phyloP scores from a whole-genome alignment of 2,329 filamentous ascomycete genomes.

The Fusarium cyanostomum region DNA sequence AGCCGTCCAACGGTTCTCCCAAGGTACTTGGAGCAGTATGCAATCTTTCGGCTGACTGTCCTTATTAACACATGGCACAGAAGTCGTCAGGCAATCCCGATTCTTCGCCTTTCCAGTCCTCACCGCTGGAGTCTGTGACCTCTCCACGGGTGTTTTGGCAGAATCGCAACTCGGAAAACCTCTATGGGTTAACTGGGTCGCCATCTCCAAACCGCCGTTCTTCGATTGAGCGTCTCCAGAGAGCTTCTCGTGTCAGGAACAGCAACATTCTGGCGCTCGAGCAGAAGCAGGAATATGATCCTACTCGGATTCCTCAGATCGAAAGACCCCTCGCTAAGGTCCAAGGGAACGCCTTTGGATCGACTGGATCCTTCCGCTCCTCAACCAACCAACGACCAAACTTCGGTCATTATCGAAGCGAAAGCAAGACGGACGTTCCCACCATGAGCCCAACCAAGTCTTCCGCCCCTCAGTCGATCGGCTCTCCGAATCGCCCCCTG shows the following conservation, averaged over 20 bases:
- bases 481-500: slow-evolving; percentile 43
- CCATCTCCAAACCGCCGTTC: slow-evolving; percentile 81
- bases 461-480: slow-evolving; percentile 49
- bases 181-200: slow-evolving; percentile 67
- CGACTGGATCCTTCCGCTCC: slow-evolving; percentile 64
- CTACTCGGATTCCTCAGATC: slow-evolving; percentile 76
- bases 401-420: slow-evolving; percentile 59
- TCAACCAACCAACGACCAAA: slow-evolving; percentile 55
- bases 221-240: slow-evolving; percentile 95
- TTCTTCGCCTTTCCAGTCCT: slow-evolving; percentile 86
- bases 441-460: slow-evolving; percentile 63
- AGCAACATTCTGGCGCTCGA: slow-evolving; percentile 96
- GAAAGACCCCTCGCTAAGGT: slow-evolving; percentile 84
- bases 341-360: slow-evolving; percentile 76
- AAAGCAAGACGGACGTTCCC: slow-evolving; percentile 67
- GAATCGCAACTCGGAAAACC: slow-evolving; percentile 79
- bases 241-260: slow-evolving; percentile 94
- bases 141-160: slow-evolving; percentile 95
- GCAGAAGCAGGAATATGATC: slow-evolving; percentile 92
- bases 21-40: slow-evolving; percentile 46
- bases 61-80: slow-evolving; percentile 54
- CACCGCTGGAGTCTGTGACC: slow-evolving; percentile 72
- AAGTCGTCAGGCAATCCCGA: slow-evolving; percentile 76
- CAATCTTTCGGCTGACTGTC: slow-evolving; percentile 21
- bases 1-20: slow-evolving; percentile 68